Percentiles rank a stretch among this genome's conserved stretches.
These are phyloP conservation scores for Phytophthora pluvialis DNA, from an alignment of 352 stramenopile species.

Conservation along the genomic window DNA sequence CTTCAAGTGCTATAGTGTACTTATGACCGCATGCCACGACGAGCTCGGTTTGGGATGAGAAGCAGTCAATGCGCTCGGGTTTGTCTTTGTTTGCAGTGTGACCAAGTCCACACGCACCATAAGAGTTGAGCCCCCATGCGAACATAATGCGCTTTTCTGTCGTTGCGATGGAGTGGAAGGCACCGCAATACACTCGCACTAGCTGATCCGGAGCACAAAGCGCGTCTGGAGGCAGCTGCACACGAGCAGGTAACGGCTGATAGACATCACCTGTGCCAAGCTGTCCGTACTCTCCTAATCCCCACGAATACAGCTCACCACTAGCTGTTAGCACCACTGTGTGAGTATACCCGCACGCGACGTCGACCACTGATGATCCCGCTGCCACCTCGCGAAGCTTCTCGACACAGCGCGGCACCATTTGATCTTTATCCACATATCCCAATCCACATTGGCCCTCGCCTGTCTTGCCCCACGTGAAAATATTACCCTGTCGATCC, in stretches of 20 bases:
- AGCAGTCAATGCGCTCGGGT: conserved; percentile 79
- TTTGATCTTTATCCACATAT: conserved; percentile 82
- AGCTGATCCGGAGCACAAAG: conserved; percentile 58
- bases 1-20: conserved; percentile 79
- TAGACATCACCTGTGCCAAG: conserved; percentile 90
- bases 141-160: conserved; percentile 72
- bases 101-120: conserved; percentile 79
- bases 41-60: conserved; percentile 58
- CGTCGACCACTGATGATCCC: conserved; percentile 50
- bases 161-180: conserved; percentile 82
- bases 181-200: conserved; percentile 71
- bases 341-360: conserved; percentile 90
- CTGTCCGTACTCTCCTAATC: conserved; percentile 90
- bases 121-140: conserved; percentile 81
- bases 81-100: conserved; percentile 84
- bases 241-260: conserved; percentile 69
- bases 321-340: conserved; percentile 78
- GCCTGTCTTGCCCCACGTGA: conserved; percentile 87
- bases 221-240: conserved; percentile 53
- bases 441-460: conserved; percentile 88
- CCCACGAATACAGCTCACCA: conserved; percentile 90
- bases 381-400: conserved; percentile 41
- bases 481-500: conserved; percentile 59
- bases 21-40: conserved; percentile 81
- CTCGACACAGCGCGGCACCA: conserved; percentile 63